A percentile compares a stretch with the other conserved stretches of the same genome.
Evolutionary conservation across 805 yeast genomes (phyloP).

Genomic region (Kodamaea neixiangensis): DNA sequence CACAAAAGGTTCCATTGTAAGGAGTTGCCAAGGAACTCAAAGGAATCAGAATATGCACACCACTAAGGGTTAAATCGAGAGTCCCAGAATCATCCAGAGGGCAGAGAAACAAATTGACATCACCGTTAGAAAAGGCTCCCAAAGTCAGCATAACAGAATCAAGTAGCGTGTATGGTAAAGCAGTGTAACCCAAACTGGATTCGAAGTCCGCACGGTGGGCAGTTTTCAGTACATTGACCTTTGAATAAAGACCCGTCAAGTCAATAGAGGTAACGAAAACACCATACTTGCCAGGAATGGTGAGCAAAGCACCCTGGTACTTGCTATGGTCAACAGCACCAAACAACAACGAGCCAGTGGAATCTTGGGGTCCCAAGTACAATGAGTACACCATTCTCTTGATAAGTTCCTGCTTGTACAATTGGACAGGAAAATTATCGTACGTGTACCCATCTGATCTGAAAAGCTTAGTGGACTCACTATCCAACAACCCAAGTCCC

Average conservation of each 20-base stretch:
- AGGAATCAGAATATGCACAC: constrained; percentile 55
- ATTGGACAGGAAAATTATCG: constrained; percentile 18
- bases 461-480: neutral
- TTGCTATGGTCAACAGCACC: constrained; percentile 48
- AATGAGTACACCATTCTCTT: constrained; percentile 24
- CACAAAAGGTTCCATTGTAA: constrained; percentile 14
- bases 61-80: constrained; percentile 57
- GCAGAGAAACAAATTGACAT: constrained; percentile 38
- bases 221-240: constrained; percentile 18
- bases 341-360: constrained; percentile 39
- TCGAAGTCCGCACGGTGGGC: constrained; percentile 30
- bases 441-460: too few relatives aligned
- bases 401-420: constrained; percentile 30
- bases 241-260: constrained; percentile 15
- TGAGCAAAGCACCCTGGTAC: constrained; percentile 32
- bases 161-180: constrained; percentile 43
- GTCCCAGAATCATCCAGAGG: constrained; percentile 17
- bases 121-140: constrained; percentile 42
- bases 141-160: constrained; percentile 29
- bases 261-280: constrained; percentile 46
- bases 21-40: constrained; percentile 28
- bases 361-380: constrained; percentile 26
- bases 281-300: constrained; percentile 47
- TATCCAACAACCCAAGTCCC: neutral
- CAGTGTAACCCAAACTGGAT: constrained; percentile 39